Evolutionary conservation across 305 asterid genomes (phyloP), one percentile per base, ranked within the genome.

Genomic region (Fraxinus latifolia): DNA sequence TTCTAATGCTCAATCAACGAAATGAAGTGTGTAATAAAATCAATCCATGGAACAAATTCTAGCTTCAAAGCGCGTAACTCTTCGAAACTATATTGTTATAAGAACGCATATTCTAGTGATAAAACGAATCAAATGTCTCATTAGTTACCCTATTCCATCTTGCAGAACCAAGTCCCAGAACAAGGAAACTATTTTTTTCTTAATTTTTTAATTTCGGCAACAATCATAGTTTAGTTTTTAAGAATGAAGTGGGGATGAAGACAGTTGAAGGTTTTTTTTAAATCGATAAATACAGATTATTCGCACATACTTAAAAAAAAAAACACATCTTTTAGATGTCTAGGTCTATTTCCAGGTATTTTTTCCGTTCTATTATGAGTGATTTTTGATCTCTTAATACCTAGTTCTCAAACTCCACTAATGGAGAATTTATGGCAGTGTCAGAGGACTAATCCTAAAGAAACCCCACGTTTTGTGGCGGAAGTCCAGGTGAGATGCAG

Each of bases 401-500:
- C 58, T 5, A 47, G 19, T 47, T 14, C 58, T 47, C 58, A 14
- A 15, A 47, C 19, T n/a, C 58, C 58, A 14, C 58, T 3, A 47
- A 42, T 42, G 53, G 53, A 42, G 53, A 42, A 42, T 42, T 42
- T 42, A 11, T 11, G 53, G 53, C 53, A 42, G n/a, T 42, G 53
- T 42, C 53, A 42, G 53, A 42, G 53, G 53, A 42, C 14, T 42
- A 42, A 42, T 42, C 53, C n/a, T 42, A 42, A 42, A 42, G 53
- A 42, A 42, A 42, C 53, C 53, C 53, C 50, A 11, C 53, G 53
- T 42, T 42, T 11, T 42, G 53, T 42, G 53, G 53, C n/a, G 53
- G 53, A 42, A 86, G 86, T 81, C 89, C 91, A 74, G 91, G 90
- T 84, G 67, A 82, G 34, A 17, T 53, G 2, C 36, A 6, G n/a